phyloP scores from a whole-genome alignment of 306 rosid genomes.

The Urtica urens region DNA sequence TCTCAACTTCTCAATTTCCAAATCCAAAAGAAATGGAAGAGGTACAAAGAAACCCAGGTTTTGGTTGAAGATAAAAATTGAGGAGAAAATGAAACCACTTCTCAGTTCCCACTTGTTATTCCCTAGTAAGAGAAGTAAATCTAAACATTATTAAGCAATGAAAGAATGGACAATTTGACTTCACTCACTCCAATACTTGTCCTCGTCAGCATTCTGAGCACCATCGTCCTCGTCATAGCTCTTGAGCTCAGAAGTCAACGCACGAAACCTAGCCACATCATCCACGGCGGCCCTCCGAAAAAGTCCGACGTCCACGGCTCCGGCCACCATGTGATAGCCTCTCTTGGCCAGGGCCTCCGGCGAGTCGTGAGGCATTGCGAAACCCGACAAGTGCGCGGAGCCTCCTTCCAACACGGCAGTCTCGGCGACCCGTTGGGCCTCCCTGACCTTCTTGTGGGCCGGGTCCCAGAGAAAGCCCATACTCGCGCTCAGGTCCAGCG shows the following conservation, averaged over 20 bases:
- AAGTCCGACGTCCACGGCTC: neutral
- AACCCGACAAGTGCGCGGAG: slow-evolving; percentile 32
- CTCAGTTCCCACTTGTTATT: no score
- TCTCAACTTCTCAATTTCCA: no score
- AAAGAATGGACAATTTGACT: no score
- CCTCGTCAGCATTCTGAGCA: slow-evolving; percentile 19
- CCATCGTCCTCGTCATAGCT: slow-evolving; percentile 17
- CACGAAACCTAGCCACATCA: neutral
- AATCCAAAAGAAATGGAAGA: no score
- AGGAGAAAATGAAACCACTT: no score
- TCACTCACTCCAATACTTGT: slow-evolving; percentile 8
- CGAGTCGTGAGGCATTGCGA: slow-evolving; percentile 1
- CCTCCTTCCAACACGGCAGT: slow-evolving; percentile 64
- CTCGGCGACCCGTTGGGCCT: slow-evolving; percentile 54
- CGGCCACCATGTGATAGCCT: slow-evolving; percentile 9
- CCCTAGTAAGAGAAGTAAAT: no score
- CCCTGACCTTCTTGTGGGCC: slow-evolving; percentile 68
- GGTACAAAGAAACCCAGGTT: no score
- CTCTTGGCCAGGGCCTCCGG: slow-evolving; percentile 4
- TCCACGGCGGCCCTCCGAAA: slow-evolving; percentile 2
- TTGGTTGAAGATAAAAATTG: no score
- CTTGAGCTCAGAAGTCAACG: neutral
- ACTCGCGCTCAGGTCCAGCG: slow-evolving; percentile 82
- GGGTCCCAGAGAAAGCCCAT: slow-evolving; percentile 86
- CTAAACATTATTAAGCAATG: no score